Evolutionary conservation across 164 flowering plant genomes (phyloP).

Genomic region (Stephania cephalantha): DNA sequence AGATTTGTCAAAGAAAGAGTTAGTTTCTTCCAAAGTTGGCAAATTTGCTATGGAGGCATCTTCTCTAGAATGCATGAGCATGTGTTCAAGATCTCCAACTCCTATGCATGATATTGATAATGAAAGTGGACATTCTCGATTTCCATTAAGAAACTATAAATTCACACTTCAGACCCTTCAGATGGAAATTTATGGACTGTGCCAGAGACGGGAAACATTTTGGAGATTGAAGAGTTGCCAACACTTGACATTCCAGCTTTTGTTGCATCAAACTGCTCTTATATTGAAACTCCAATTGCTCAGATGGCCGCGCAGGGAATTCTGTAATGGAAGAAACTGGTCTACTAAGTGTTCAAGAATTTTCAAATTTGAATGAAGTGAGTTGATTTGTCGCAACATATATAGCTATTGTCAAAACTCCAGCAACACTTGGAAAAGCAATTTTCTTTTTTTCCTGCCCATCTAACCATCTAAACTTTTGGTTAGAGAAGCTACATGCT

Average conservation of each 20-base stretch:
- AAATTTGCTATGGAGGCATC: conserved; percentile 17
- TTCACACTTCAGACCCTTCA: conserved; percentile 24
- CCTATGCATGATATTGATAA: conserved; percentile 20
- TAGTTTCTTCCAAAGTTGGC: conserved; percentile 26
- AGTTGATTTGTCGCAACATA: conserved; percentile 27
- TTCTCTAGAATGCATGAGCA: conserved; percentile 13
- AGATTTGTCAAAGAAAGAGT: conserved; percentile 24
- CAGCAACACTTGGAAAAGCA: not conserved
- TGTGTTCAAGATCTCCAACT: conserved; percentile 9
- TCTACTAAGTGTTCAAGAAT: conserved; percentile 50
- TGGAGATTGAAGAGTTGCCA: conserved; percentile 23
- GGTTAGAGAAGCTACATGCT: not conserved
- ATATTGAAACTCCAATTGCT: conserved; percentile 36
- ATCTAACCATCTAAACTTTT: not conserved
- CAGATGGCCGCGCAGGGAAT: conserved; percentile 13
- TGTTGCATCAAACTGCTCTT: conserved; percentile 26
- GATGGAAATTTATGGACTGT: conserved; percentile 17
- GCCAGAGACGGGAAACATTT: conserved; percentile 16
- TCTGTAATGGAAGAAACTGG: conserved; percentile 16
- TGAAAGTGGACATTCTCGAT: conserved; percentile 43
- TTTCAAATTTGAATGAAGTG: conserved; percentile 32
- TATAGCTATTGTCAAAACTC: not conserved
- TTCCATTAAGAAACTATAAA: conserved; percentile 23
- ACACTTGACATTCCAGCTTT: conserved; percentile 30
- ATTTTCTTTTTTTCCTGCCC: not conserved